Conservation (phyloP, 768 basidiomycete genomes). For the Candolleomyces aberdarensis region DNA sequence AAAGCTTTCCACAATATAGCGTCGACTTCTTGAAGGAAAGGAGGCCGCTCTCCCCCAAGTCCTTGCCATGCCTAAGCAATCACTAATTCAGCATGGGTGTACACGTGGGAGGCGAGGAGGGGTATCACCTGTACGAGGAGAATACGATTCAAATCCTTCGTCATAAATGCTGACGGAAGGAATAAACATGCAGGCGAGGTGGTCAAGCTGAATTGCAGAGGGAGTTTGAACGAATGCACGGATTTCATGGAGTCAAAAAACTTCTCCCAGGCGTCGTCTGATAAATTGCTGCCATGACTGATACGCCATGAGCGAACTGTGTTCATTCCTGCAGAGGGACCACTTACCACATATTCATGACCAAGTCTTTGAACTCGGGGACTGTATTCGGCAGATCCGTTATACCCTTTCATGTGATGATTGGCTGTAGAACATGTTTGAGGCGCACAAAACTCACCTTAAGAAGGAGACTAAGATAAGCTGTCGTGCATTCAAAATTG, state of each 20-base stretch:
- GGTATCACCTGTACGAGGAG: neutral
- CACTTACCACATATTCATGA: neutral
- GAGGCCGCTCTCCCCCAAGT: too few relatives aligned
- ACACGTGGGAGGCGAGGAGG: too few relatives aligned
- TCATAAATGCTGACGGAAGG: neutral
- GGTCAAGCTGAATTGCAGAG: neutral
- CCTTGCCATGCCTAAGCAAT: constrained; percentile 4
- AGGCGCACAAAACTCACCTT: too few relatives aligned
- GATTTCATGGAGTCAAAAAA: neutral
- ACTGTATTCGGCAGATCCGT: neutral
- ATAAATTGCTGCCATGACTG: neutral
- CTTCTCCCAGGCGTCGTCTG: neutral
- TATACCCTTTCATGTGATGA: neutral
- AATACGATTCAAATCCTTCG: neutral
- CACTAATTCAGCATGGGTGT: too few relatives aligned
- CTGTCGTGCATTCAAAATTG: neutral
- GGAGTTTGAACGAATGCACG: neutral
- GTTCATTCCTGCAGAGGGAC: neutral
- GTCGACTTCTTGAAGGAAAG: too few relatives aligned
- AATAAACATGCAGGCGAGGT: neutral
- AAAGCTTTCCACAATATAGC: too few relatives aligned
- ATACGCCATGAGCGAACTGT: too few relatives aligned
- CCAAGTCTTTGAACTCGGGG: neutral
- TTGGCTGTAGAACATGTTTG: too few relatives aligned
- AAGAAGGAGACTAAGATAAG: neutral